These are phyloP conservation scores for Erythrophleum fordii DNA, from an alignment of 306 rosid species.

Conservation along the genomic window DNA sequence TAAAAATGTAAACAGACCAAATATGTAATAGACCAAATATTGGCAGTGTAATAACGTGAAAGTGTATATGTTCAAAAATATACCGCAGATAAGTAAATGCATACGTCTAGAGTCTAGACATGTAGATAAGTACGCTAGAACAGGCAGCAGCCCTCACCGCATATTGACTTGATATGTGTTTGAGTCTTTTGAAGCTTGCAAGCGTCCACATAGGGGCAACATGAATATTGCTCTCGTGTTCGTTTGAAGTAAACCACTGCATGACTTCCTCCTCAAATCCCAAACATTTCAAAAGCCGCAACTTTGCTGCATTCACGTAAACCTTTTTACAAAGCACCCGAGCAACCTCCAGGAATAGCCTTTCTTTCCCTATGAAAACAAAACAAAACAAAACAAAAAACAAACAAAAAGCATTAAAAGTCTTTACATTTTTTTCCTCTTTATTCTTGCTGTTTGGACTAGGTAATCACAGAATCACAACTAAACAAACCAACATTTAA, in stretches of 20 bases:
- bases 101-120: background rate
- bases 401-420: background rate
- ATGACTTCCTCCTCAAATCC: conserved; percentile 79
- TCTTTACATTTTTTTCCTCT: background rate
- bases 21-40: conserved; percentile 26
- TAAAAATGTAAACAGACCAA: background rate
- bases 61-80: background rate
- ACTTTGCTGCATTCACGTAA: conserved; percentile 78
- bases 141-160: conserved; percentile 49
- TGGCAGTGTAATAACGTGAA: background rate
- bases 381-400: too few relatives aligned
- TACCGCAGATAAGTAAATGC: background rate
- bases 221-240: conserved; percentile 90
- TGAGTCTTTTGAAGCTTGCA: conserved; percentile 91
- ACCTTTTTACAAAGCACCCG: conserved; percentile 80
- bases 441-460: background rate
- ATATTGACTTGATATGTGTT: conserved; percentile 81
- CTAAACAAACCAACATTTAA: conserved; percentile 28
- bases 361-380: conserved; percentile 78
- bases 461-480: conserved; percentile 12
- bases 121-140: background rate
- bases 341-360: conserved; percentile 93
- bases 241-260: conserved; percentile 86
- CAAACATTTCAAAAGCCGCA: conserved; percentile 77
- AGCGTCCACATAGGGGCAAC: conserved; percentile 96